Base-by-base conservation (phyloP, 805 yeast species). In the Candida alai region DNA sequence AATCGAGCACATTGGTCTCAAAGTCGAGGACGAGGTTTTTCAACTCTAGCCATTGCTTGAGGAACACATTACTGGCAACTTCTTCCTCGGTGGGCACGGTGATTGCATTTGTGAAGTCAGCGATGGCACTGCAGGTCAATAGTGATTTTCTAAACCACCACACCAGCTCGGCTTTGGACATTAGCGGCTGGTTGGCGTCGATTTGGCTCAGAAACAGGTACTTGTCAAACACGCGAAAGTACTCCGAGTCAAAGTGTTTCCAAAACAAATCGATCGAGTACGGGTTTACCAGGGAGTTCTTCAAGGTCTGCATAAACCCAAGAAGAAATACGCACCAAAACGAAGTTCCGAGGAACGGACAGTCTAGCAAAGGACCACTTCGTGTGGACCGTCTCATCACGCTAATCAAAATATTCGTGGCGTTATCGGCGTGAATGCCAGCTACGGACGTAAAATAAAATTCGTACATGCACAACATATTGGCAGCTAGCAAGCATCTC, bases 81-180 rank as follows among this genome's bases (percentile, higher is more conserved):
- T 58, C 64, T 24, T 53, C 52, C 20, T 42, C 35, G 2, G 62
- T 49, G 18, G 52, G 41, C 5, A 62, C 68, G 4, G 38, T 45
- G 4, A 44, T 42, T 21, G 43, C 49, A 30, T 48, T 44, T 18
- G 50, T 45, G 36, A 60, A 59, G 24, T 61, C 67, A 37, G 52
- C 56, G 30, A 61, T 49, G 12, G 41, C 32, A 30, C 60, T 48
- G 34, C 48, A 56, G 28, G 51, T 49, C 10, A 60, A 29, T 23
- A 58, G 38, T 22, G 59, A 43, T 34, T 58, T 55, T 33, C 60
- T 58, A 25, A 54, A 43, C 68, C 68, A 64, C 68, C 66, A 63
- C n/a, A 53, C 38, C 5, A 57, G 47, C 21, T 29, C 32, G n/a
- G 22, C 37, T 34, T 26, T 42, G 24, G 19, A 28, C 4, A 24